phyloP scores from a whole-genome alignment of 345 rosid genomes.

The rapeseed (Brassica napus) region Da-Ae NC_063442.1:11025001-11025500 shows the following conservation, averaged over 20 bases:
- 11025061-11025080: neutral
- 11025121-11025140: neutral
- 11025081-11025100: neutral
- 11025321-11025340: neutral
- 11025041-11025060: neutral
- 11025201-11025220: neutral
- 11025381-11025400: neutral
- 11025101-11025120: neutral
- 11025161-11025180: neutral
- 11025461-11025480: conserved; percentile 27
- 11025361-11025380: neutral
- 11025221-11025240: no score
- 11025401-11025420: neutral
- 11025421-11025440: neutral
- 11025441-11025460: neutral
- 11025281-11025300: no score
- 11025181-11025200: neutral
- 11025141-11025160: neutral
- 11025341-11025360: neutral
- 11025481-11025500: conserved; percentile 23
- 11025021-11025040: neutral
- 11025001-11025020: neutral
- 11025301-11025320: neutral
- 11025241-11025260: no score
- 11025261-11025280: no score